Evolutionary conservation across 2,329 filamentous ascomycete species (phyloP), one percentile per base, ranked within the genome.

Genomic region (Passalora sequoiae): DNA sequence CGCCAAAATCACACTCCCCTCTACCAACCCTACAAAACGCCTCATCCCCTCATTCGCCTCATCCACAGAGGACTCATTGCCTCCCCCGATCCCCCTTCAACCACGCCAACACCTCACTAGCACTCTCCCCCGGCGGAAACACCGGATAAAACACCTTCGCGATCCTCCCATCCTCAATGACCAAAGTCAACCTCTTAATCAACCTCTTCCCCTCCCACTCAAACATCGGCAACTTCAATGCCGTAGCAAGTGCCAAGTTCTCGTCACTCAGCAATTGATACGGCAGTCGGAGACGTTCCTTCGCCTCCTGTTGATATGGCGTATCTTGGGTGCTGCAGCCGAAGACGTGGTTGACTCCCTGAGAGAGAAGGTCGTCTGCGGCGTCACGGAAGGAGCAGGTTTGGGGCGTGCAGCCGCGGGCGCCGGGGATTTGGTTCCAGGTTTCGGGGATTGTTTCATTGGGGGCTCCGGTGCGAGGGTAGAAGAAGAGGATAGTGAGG

Each of bases 111-210:
- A 68, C 60, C 43, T 67, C 60, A 44, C 60, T 60, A 7, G 67
- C 66, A 49, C 63, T 69, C 45, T 60, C 53, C 49, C 68, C 60
- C 12, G 68, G 65, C 38, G 67, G 64, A 50, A 70, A 66, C 6
- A 70, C 66, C n/a, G 65, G 67, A 60, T 69, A 71, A 58, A 62
- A 70, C 13, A 67, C 61, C 49, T 65, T 66, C 32, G 63, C 48
- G 25, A 71, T 60, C 51, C 56, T 64, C 4, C 67, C 68, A 49
- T 68, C 60, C 42, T 66, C 52, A 17, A 70, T 49, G 7, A 63
- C 65, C 44, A 71, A 49, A 35, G 60, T 63, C 41, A 70, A 50
- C 25, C 68, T 55, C 52, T 66, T 68, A 31, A 65, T 60, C 33
- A 70, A 44, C 35, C 46, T 60, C 41, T 51, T 56, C 4, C 61